Base-by-base conservation (phyloP, 306 rosid species). In the Trifolium repens region DNA sequence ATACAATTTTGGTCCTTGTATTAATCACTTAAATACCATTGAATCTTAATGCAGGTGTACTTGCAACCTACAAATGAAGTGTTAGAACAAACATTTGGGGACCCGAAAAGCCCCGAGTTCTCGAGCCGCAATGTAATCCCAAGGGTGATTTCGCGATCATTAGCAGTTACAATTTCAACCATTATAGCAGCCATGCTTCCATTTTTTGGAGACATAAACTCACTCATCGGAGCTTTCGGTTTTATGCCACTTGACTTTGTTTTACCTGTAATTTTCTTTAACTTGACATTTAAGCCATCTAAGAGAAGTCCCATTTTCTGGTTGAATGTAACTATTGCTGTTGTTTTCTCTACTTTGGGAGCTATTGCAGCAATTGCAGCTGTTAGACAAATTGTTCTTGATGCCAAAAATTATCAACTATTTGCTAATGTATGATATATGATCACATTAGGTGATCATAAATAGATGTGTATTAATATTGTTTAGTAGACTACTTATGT, bases 181-280 rank as follows among this genome's bases (percentile, higher is more conserved):
- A 75, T 30, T 2, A 72, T 90, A 76, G 90, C 89, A 64, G 97
- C 97, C 12, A 89, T 93, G 96, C 87, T 91, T 80, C 98, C 97
- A 35, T 91, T 93, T 76, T 93, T 91, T 34, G 96, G 92, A 19
- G 94, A 93, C 80, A 82, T 89, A 54, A 89, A 85, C 73, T 79
- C 89, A 0, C 82, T 94, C 1, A 88, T 94, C 3, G 94, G 98
- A 69, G 97, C 98, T 32, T 89, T 93, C 70, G 96, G 97, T 8
- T 89, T 90, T 69, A 88, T 90, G 6, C 97, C 97, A 52, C 94
- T 91, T 9, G 98, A 91, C 72, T 93, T 91, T 74, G 78, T 89
- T 22, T 82, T 91, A 69, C 98, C 97, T 2, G 75, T 76, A 40
- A 35, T 91, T 50, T 81, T 94, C 79, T 89, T 73, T 88, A 88